Evolutionary conservation across 495 filamentous ascomycete genomes (phyloP).

Genomic region (Xylaria venustula): DNA sequence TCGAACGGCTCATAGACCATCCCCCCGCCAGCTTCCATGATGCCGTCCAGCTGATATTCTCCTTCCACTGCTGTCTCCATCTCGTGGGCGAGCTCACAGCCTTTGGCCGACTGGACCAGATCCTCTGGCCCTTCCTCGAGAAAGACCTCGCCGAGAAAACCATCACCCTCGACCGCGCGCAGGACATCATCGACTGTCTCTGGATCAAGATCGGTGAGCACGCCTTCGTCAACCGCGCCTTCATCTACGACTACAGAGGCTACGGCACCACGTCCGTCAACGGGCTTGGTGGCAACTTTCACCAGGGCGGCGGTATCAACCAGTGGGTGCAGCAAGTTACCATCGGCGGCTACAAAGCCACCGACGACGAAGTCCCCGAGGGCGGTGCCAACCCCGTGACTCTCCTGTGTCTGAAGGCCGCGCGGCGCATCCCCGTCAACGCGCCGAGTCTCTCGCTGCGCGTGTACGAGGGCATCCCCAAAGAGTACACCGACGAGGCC

Average conservation of each 20-base stretch:
- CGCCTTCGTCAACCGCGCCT: conserved; percentile 17
- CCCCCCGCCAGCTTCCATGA: conserved; percentile 8
- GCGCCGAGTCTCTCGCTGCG: conserved; percentile 12
- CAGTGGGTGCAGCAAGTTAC: conserved; percentile 16
- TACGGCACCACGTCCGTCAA: conserved; percentile 10
- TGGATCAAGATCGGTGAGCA: conserved; percentile 19
- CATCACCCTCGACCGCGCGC: conserved; percentile 1
- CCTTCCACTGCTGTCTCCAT: conserved; percentile 10
- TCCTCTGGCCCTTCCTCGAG: conserved; percentile 14
- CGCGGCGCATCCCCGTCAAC: conserved; percentile 12
- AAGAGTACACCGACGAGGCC: conserved; percentile 8
- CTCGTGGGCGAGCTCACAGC: conserved; percentile 13
- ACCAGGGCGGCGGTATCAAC: conserved; percentile 13
- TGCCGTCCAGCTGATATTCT: conserved; percentile 12
- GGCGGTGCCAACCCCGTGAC: conserved; percentile 14
- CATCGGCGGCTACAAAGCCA: conserved; percentile 11
- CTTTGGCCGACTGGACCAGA: conserved; percentile 13
- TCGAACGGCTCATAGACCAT: neutral
- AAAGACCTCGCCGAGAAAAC: neutral
- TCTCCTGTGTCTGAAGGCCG: conserved; percentile 4
- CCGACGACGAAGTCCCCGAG: neutral
- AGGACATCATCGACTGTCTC: conserved; percentile 12
- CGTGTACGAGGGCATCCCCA: neutral
- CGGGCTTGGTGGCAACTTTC: conserved; percentile 8
- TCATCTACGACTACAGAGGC: conserved; percentile 12